phyloP scores from a whole-genome alignment of 2,329 filamentous ascomycete species.

The Lojkania enalia region DNA sequence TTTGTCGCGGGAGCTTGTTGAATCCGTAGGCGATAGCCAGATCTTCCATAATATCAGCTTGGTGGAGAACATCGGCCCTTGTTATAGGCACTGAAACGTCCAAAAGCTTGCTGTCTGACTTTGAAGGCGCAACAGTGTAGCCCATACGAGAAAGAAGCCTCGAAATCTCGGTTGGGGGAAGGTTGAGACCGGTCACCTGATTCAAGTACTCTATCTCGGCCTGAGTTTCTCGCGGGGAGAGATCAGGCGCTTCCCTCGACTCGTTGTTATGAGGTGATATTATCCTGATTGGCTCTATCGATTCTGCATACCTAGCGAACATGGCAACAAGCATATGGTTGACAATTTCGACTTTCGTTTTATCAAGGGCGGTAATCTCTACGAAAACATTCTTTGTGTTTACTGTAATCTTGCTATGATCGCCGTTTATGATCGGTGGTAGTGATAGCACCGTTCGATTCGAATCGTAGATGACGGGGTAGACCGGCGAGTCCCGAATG shows the following conservation, averaged over 20 bases:
- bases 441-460: constrained; percentile 87
- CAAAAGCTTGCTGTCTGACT: constrained; percentile 67
- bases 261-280: constrained; percentile 88
- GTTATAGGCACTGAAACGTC: constrained; percentile 86
- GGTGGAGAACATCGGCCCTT: constrained; percentile 90
- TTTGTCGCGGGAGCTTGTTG: constrained; percentile 87
- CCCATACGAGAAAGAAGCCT: constrained; percentile 87
- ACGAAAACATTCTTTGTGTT: constrained; percentile 94
- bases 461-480: constrained; percentile 93
- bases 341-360: constrained; percentile 94
- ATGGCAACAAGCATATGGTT: constrained; percentile 95
- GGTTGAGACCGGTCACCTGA: constrained; percentile 79
- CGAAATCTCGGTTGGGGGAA: constrained; percentile 75
- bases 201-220: constrained; percentile 95
- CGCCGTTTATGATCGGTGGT: constrained; percentile 95
- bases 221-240: constrained; percentile 74
- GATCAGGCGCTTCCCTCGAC: constrained; percentile 77
- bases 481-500: constrained; percentile 88
- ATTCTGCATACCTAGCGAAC: constrained; percentile 95
- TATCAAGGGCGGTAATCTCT: constrained; percentile 93
- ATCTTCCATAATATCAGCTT: constrained; percentile 99
- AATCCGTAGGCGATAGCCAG: constrained; percentile 96
- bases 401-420: constrained; percentile 94
- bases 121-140: constrained; percentile 76
- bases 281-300: constrained; percentile 90